A percentile compares a stretch with the other conserved stretches of the same genome.
phyloP scores from a whole-genome alignment of 129 eudicot species.

The Centrapalus pauciflorus region DNA sequence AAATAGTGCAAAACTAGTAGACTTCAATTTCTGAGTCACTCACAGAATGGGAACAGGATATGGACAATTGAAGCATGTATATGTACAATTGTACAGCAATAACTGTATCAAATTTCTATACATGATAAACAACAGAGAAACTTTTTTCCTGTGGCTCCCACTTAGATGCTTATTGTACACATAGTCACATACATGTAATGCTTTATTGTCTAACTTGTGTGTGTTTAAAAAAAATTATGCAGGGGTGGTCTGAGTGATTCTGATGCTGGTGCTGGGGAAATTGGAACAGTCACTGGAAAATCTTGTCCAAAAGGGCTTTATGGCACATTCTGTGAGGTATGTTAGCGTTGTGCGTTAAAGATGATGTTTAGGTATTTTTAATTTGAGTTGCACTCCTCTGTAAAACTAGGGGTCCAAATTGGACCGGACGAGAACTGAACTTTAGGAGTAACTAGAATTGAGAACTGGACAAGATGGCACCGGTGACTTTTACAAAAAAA shows the following conservation, averaged over 20 bases:
- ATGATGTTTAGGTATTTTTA: neutral
- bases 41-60: neutral
- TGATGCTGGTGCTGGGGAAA: constrained; percentile 50
- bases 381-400: no score
- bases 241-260: constrained; percentile 67
- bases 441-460: no score
- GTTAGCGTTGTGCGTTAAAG: constrained; percentile 6
- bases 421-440: no score
- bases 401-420: no score
- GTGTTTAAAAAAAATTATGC: no score
- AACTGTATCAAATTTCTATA: neutral
- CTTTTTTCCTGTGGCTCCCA: neutral
- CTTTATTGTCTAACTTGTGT: neutral
- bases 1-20: neutral
- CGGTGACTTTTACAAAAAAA: no score
- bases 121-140: neutral
- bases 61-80: neutral
- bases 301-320: constrained; percentile 87
- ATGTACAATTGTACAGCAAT: no score
- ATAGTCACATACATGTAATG: neutral
- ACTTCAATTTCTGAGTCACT: neutral
- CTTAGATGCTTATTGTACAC: neutral
- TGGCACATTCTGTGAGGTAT: constrained; percentile 81
- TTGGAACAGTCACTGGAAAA: constrained; percentile 68
- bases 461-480: no score